Evolutionary conservation across 257 asterid species (phyloP).

Genomic region (Solanum arcanum): DNA sequence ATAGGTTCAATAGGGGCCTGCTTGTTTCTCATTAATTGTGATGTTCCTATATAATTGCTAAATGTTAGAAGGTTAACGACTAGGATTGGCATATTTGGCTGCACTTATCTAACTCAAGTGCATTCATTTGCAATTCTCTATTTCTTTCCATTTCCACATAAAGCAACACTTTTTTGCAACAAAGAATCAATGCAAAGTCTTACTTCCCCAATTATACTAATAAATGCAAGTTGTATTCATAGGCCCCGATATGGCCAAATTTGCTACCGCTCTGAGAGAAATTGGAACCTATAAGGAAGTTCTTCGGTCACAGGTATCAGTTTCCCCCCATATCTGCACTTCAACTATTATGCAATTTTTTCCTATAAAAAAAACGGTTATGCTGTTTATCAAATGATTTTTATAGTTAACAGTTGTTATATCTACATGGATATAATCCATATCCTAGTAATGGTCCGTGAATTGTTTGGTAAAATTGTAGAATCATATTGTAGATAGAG

Average conservation of each 20-base stretch:
- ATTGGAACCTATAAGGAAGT: constrained; percentile 87
- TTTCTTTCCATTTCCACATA: background rate
- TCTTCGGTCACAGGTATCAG: constrained; percentile 79
- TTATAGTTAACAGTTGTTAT: background rate
- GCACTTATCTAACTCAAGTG: background rate
- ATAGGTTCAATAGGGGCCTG: background rate
- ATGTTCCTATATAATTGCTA: background rate
- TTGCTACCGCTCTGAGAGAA: constrained; percentile 81
- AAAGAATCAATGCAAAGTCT: background rate
- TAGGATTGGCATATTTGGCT: background rate
- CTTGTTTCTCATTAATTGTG: background rate
- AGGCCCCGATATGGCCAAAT: constrained; percentile 93
- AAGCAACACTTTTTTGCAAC: background rate
- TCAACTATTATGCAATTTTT: background rate
- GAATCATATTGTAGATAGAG: background rate
- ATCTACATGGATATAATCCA: background rate
- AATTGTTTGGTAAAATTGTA: background rate
- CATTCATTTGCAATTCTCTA: background rate
- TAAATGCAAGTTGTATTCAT: constrained; percentile 9
- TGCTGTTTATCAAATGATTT: background rate
- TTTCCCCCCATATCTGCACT: background rate
- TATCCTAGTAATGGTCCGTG: background rate
- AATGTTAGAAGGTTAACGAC: background rate
- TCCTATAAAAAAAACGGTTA: background rate
- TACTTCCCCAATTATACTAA: constrained; percentile 9